A percentile compares a stretch with the other conserved stretches of the same genome.
These are phyloP conservation scores for Rosa persica DNA, from an alignment of 306 rosid species.

Conservation along the genomic window DNA sequence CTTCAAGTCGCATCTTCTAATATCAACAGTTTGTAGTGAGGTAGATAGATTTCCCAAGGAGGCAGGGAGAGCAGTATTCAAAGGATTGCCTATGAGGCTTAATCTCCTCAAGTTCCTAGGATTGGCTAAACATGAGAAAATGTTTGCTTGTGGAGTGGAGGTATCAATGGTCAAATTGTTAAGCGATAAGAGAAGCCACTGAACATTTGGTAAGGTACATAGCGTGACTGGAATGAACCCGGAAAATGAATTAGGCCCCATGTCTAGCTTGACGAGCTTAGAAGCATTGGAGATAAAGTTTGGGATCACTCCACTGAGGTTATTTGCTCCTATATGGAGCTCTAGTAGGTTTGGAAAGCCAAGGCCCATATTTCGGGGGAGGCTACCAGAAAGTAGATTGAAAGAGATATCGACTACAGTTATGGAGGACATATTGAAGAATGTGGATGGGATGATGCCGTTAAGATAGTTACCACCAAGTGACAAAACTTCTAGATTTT, in stretches of 20 bases:
- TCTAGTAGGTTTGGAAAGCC: slow-evolving; percentile 15
- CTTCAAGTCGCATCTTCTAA: not conserved
- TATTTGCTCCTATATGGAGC: not conserved
- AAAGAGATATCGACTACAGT: accelerated
- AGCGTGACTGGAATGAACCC: slow-evolving; percentile 5
- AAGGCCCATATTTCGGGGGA: slow-evolving; percentile 11
- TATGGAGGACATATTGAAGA: slow-evolving; percentile 25
- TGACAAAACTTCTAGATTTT: not conserved
- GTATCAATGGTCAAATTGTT: slow-evolving; percentile 15
- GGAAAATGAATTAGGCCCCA: not conserved
- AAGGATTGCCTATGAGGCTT: not conserved
- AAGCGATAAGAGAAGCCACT: not conserved
- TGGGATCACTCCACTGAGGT: slow-evolving; percentile 18
- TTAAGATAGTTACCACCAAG: not conserved
- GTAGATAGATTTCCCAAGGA: not conserved
- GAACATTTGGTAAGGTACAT: slow-evolving; percentile 1
- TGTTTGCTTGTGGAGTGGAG: not conserved
- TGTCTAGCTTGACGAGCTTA: not conserved
- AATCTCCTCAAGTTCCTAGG: not conserved
- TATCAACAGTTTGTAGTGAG: not conserved
- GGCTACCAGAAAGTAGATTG: slow-evolving; percentile 16
- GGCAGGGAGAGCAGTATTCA: not conserved
- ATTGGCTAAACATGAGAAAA: not conserved
- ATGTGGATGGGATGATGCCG: slow-evolving; percentile 25
- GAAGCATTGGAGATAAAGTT: slow-evolving; percentile 28